These are phyloP conservation scores for Tetrapisispora nanseiensis DNA, from an alignment of 805 yeast genomes.

Conservation along the genomic window DNA sequence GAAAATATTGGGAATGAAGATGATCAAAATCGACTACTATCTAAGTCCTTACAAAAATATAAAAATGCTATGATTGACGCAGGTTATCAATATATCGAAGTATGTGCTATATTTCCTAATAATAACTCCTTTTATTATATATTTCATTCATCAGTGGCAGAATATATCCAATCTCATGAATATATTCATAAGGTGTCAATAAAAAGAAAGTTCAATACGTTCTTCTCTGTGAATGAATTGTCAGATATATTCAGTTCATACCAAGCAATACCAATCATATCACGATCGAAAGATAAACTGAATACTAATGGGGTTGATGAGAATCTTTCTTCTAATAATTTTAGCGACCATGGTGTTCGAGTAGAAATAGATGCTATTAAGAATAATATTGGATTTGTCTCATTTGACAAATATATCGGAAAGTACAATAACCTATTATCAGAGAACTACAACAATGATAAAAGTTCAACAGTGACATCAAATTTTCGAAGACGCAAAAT, in stretches of 20 bases:
- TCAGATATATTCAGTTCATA: conserved; percentile 23
- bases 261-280: conserved; percentile 4
- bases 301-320: neutral
- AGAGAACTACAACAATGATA: neutral
- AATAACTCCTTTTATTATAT: conserved; percentile 18
- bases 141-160: conserved; percentile 24
- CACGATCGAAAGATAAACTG: conserved; percentile 12
- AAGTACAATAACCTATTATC: neutral
- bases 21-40: conserved; percentile 13
- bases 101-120: conserved; percentile 7
- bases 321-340: neutral
- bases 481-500: neutral
- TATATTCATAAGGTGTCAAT: conserved; percentile 17
- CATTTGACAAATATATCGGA: neutral
- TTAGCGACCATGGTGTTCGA: neutral
- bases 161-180: conserved; percentile 17
- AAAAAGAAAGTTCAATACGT: conserved; percentile 13
- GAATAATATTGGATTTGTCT: neutral
- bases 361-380: neutral
- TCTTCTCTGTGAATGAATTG: conserved; percentile 15
- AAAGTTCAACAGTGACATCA: neutral
- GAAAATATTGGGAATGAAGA: conserved; percentile 8
- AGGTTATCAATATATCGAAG: conserved; percentile 24
- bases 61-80: conserved; percentile 21
- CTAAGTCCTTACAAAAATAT: conserved; percentile 18